These are phyloP conservation scores for Amauroascus niger DNA, from an alignment of 2,329 filamentous ascomycete species.

Conservation along the genomic window DNA sequence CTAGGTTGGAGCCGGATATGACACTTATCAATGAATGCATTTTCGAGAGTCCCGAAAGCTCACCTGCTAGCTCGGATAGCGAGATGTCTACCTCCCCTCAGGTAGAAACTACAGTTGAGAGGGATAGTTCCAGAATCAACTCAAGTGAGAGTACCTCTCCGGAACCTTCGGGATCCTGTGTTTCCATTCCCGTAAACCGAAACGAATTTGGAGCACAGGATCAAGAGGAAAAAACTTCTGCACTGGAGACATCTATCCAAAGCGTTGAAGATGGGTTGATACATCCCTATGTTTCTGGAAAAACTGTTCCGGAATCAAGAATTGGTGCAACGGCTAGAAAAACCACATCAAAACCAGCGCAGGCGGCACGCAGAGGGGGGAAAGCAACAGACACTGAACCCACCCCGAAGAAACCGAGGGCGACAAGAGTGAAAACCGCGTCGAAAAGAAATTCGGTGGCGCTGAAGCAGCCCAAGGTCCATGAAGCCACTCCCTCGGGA, in stretches of 20 bases:
- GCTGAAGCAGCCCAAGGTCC: not conserved
- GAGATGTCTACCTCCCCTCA: conserved; percentile 1
- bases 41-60: conserved; percentile 7
- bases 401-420: not conserved
- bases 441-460: not conserved
- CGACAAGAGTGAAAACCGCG: not conserved
- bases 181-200: not conserved
- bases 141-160: not conserved
- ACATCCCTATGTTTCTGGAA: not conserved
- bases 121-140: not conserved
- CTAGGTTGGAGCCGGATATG: conserved; percentile 16
- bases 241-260: not conserved
- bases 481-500: not conserved
- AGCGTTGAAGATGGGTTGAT: not conserved
- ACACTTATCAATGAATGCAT: conserved; percentile 10
- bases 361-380: not conserved
- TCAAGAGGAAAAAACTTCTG: not conserved
- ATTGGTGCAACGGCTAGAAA: not conserved
- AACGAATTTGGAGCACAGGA: not conserved
- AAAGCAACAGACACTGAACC: not conserved
- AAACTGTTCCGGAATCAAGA: not conserved
- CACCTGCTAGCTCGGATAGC: conserved; percentile 3
- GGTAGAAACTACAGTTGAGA: not conserved
- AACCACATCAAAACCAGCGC: not conserved
- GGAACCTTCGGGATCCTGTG: not conserved